These are phyloP conservation scores for Colletotrichum magnum DNA, from an alignment of 2,329 filamentous ascomycete genomes.

Conservation along the genomic window DNA sequence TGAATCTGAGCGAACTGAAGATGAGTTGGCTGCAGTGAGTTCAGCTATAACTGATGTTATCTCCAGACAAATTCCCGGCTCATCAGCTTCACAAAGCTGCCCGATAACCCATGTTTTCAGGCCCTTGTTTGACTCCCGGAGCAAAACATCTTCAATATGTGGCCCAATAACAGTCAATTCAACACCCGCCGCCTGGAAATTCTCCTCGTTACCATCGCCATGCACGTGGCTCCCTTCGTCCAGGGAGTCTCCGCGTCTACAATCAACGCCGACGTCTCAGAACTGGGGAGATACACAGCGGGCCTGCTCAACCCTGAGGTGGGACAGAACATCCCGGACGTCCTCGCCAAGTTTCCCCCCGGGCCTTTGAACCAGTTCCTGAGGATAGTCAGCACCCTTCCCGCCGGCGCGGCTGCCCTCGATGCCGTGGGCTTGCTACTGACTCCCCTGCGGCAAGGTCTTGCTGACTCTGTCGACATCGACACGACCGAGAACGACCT, in stretches of 20 bases:
- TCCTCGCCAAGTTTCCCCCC: conserved; percentile 26
- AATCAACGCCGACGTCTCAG: neutral
- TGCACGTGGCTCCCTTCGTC: neutral
- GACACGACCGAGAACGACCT: conserved; percentile 26
- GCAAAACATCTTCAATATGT: neutral
- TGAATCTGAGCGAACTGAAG: too few species aligned
- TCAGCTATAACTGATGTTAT: too few species aligned
- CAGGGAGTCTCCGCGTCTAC: neutral
- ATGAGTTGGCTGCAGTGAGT: too few species aligned
- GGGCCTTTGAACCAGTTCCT: conserved; percentile 34
- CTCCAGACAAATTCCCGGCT: too few species aligned
- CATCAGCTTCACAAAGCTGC: too few species aligned
- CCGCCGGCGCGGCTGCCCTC: conserved; percentile 27
- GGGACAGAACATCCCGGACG: conserved; percentile 26
- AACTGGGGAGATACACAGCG: neutral
- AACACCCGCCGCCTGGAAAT: neutral
- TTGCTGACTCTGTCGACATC: conserved; percentile 40
- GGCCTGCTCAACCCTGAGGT: neutral
- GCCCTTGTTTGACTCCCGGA: too few species aligned
- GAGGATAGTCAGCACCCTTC: conserved; percentile 30
- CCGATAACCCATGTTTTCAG: too few species aligned
- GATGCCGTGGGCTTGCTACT: conserved; percentile 19
- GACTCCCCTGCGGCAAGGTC: conserved; percentile 35
- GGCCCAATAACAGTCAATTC: neutral
- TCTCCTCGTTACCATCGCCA: neutral